Conservation (phyloP, 306 rosid species). For the Castanospermum australe region DNA sequence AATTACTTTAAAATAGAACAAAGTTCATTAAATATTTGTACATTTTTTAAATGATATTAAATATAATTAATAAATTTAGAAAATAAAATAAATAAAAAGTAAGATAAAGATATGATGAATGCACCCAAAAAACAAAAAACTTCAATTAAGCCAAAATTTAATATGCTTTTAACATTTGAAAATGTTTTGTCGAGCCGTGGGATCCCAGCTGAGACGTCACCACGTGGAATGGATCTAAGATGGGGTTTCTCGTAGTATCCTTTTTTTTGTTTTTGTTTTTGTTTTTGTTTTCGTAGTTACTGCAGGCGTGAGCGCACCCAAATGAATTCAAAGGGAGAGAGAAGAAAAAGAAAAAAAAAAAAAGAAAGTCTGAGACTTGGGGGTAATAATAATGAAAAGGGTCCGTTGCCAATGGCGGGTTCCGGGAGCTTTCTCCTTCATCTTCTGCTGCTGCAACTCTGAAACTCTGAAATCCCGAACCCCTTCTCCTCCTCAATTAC, state of each 20-base stretch:
- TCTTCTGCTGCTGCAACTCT: background rate
- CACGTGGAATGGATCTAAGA: slow-evolving; percentile 25
- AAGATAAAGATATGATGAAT: no score
- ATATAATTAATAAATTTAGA: no score
- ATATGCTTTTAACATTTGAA: background rate
- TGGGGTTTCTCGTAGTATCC: background rate
- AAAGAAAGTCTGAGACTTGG: background rate
- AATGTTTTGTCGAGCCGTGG: background rate
- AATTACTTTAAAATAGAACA: no score
- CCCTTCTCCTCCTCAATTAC: no score
- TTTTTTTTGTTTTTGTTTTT: no score
- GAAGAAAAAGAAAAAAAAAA: background rate
- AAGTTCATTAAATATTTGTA: no score
- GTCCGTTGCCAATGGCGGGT: slow-evolving; percentile 61
- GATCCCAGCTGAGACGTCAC: background rate
- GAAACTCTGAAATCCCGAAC: background rate
- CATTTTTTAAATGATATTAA: no score
- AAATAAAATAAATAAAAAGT: background rate
- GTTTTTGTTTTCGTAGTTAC: no score
- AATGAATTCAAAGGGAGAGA: background rate
- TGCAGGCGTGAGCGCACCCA: slow-evolving; percentile 10
- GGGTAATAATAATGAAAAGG: slow-evolving; percentile 35
- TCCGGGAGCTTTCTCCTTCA: slow-evolving; percentile 32
- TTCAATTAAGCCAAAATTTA: no score
- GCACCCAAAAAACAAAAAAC: no score